Conservation (phyloP, 2,329 filamentous ascomycete genomes). For the Sordariomycetes sp. region DNA sequence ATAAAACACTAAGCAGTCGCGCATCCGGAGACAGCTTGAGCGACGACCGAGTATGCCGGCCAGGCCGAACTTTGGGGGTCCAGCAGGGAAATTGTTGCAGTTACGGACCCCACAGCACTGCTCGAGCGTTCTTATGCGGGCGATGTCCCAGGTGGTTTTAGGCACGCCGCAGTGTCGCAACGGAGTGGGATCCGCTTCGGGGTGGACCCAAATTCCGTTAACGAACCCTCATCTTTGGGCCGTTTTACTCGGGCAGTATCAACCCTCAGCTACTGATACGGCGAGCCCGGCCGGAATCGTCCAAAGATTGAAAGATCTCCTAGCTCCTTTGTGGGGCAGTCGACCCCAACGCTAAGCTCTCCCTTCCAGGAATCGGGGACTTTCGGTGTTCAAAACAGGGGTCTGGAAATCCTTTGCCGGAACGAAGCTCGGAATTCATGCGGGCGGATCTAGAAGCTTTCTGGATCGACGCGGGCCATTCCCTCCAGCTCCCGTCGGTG, state of each 20-base stretch:
- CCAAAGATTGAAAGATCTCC: too few species aligned
- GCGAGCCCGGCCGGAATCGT: too few species aligned
- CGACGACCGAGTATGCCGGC: too few species aligned
- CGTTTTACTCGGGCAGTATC: too few species aligned
- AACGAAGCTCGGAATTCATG: neutral
- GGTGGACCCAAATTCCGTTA: neutral
- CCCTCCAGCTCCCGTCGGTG: neutral
- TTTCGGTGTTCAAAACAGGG: neutral
- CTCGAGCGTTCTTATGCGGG: neutral
- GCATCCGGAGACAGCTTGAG: neutral
- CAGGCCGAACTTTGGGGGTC: neutral
- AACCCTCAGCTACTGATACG: too few species aligned
- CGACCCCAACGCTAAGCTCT: too few species aligned
- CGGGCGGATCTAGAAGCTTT: neutral
- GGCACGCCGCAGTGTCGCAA: neutral
- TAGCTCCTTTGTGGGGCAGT: too few species aligned
- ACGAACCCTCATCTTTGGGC: too few species aligned
- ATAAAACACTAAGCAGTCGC: neutral
- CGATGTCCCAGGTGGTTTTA: neutral
- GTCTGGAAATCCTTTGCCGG: neutral
- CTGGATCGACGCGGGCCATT: neutral
- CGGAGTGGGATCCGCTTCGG: neutral
- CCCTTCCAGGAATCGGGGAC: too few species aligned
- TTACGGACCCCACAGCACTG: neutral
- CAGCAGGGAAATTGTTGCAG: neutral